Evolutionary conservation across 495 filamentous ascomycete species (phyloP), one percentile per base, ranked within the genome.

Genomic region (Penicillium desertorum): DNA sequence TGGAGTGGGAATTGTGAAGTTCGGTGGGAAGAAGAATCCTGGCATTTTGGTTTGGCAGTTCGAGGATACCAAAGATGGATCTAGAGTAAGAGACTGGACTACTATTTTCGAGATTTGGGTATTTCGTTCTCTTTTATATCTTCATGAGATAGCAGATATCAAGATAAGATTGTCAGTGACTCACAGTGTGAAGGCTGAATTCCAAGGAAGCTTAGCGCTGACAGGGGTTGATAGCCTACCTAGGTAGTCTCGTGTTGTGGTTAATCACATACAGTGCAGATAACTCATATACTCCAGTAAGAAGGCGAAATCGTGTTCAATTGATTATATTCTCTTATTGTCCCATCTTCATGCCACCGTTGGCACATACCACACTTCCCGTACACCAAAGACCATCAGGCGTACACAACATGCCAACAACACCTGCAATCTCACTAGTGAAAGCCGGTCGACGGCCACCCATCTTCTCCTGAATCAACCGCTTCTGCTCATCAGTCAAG

Each of bases 361-460:
- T 95, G n/a, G 89, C 89, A 71, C 87, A 89, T 3, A 96, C 82
- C 45, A 95, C 87, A 66, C 86, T 88, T 1, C 92, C 92, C 1
- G 92, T 97, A 70, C 84, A 88, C 89, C 88, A 96, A 14, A 72
- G 80, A 5, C 79, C 79, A 64, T 97, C 92, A 25, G 77, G 74
- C 1, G 79, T 81, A 64, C 89, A 92, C 42, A 96, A 70, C 89
- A 94, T 95, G 2, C 84, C 89, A 45, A 96, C 88, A 1, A 93
- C 79, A 0, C 91, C 91, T 4, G 90, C 92, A 72, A 96, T 79
- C 79, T 96, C 92, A 51, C 76, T 64, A 20, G 82, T 83, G 66
- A 89, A 89, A 1, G 83, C 92, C 23, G 84, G 82, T 63, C 88
- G 68, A 25, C 77, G 62, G 0, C 90, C 88, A 2, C 90, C 91